A percentile compares a stretch with the other conserved stretches of the same genome.
These are phyloP conservation scores for Suillus subaureus DNA, from an alignment of 768 basidiomycete genomes.

Conservation along the genomic window DNA sequence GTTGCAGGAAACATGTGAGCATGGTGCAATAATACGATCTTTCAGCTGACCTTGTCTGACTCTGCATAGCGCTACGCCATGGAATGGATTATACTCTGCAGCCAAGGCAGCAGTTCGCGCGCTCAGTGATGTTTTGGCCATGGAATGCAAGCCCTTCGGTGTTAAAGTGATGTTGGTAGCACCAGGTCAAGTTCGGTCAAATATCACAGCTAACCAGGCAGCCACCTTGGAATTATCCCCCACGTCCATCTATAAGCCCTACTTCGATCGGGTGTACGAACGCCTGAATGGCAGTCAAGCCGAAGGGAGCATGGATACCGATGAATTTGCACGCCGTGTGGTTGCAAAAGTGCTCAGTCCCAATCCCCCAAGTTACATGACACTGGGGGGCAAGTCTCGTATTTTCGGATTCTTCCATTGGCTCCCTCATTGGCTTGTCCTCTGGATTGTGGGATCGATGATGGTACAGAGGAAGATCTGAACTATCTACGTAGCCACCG, in stretches of 20 bases:
- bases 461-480: neutral
- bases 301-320: slow-evolving; percentile 47
- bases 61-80: slow-evolving; percentile 60
- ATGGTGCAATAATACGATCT: neutral
- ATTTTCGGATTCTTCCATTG: slow-evolving; percentile 22
- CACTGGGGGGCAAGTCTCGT: slow-evolving; percentile 46
- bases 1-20: slow-evolving; percentile 62
- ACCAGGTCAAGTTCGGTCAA: slow-evolving; percentile 67
- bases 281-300: slow-evolving; percentile 60
- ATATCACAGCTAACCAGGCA: slow-evolving; percentile 58
- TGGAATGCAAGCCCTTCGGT: slow-evolving; percentile 76
- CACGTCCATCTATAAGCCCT: slow-evolving; percentile 57
- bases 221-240: slow-evolving; percentile 46
- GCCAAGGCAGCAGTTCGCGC: slow-evolving; percentile 60
- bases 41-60: neutral
- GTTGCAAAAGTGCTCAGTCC: slow-evolving; percentile 49
- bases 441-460: slow-evolving; percentile 16
- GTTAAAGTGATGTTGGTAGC: slow-evolving; percentile 71
- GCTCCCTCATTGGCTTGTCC: slow-evolving; percentile 27
- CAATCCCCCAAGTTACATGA: slow-evolving; percentile 53
- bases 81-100: slow-evolving; percentile 62
- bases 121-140: slow-evolving; percentile 63
- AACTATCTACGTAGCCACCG: neutral
- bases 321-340: slow-evolving; percentile 54
- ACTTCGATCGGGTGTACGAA: slow-evolving; percentile 51